Evolutionary conservation across 1,139 yeast genomes (phyloP).

Genomic region (Candida dubliniensis): DNA sequence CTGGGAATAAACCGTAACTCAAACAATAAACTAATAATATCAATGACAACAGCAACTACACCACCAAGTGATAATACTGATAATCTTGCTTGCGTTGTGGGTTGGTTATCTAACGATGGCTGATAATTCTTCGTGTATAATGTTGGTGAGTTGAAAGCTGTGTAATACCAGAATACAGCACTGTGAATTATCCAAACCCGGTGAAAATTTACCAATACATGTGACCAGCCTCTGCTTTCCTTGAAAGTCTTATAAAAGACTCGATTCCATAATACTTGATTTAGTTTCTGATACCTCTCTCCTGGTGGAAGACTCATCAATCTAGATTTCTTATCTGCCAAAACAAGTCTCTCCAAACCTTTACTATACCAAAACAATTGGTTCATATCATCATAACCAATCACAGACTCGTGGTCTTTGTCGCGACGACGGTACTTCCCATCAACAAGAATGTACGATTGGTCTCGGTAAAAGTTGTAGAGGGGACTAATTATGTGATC

Average conservation of each 20-base stretch:
- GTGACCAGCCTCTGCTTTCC: constrained; percentile 62
- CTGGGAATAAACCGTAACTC: constrained; percentile 56
- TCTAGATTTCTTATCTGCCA: constrained; percentile 34
- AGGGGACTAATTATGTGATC: constrained; percentile 76
- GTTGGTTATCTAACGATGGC: constrained; percentile 46
- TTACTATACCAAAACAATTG: constrained; percentile 60
- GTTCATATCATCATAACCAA: constrained; percentile 67
- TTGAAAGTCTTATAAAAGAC: constrained; percentile 55
- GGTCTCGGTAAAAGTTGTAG: constrained; percentile 60
- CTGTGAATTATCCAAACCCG: constrained; percentile 64
- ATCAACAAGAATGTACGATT: constrained; percentile 43
- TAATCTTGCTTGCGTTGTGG: constrained; percentile 46
- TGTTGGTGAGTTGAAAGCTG: constrained; percentile 53
- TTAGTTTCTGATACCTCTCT: constrained; percentile 46
- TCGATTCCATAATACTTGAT: constrained; percentile 49
- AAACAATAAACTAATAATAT: constrained; percentile 40
- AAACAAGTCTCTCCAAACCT: constrained; percentile 46
- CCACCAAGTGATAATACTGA: constrained; percentile 55
- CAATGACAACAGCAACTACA: constrained; percentile 43
- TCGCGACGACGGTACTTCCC: constrained; percentile 43
- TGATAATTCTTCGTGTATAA: constrained; percentile 52
- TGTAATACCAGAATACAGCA: constrained; percentile 59
- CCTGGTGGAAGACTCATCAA: constrained; percentile 45
- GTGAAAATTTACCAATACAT: constrained; percentile 55
- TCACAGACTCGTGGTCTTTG: constrained; percentile 51